phyloP scores from a whole-genome alignment of 2,329 filamentous ascomycete species.

The Aspergillus tamarii region DNA sequence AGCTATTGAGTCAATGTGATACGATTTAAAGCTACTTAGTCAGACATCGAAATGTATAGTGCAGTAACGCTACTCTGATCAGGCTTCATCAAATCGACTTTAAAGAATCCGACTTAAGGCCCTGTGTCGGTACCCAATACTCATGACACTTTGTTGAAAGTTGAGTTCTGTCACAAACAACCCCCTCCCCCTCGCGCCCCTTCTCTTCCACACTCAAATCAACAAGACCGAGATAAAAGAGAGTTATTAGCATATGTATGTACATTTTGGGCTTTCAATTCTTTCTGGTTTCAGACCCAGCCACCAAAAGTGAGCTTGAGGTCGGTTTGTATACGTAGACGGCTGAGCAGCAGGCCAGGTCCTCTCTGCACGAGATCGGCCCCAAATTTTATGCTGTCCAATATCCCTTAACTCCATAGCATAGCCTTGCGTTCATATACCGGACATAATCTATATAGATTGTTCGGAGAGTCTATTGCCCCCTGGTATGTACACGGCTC shows the following conservation, averaged over 20 bases:
- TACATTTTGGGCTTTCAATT: background rate
- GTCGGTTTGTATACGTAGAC: background rate
- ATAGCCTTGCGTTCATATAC: background rate
- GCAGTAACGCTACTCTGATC: constrained; percentile 21
- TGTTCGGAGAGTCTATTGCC: background rate
- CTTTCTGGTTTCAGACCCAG: background rate
- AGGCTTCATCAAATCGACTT: background rate
- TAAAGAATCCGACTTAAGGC: background rate
- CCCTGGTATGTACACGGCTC: background rate
- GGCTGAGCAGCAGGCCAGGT: background rate
- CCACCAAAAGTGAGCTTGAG: background rate
- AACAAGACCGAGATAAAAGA: background rate
- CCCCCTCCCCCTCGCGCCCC: too few species aligned
- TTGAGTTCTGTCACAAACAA: background rate
- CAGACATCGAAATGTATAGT: constrained; percentile 32
- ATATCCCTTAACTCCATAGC: background rate
- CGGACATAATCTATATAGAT: background rate
- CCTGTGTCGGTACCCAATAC: background rate
- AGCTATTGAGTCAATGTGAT: constrained; percentile 25
- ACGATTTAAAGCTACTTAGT: constrained; percentile 32
- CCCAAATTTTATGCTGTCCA: background rate
- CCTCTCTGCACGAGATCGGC: background rate
- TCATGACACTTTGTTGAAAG: background rate
- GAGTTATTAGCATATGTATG: background rate
- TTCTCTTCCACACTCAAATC: background rate